Evolutionary conservation across 345 rosid genomes (phyloP).

Genomic region (Euphorbia pulcherrima): DNA sequence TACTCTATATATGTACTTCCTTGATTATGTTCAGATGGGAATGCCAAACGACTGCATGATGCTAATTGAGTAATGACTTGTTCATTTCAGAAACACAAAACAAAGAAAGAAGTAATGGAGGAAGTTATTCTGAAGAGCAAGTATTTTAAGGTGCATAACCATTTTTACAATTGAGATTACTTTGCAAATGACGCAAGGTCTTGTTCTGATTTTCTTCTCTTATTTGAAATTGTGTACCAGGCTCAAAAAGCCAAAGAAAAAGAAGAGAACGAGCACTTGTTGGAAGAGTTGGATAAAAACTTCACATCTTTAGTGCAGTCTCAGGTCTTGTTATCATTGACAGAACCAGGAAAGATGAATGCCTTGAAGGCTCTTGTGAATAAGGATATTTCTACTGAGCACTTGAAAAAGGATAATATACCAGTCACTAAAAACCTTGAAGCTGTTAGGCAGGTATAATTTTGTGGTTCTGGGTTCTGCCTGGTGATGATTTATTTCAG

Average conservation of each 20-base stretch:
- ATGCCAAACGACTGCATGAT: background rate
- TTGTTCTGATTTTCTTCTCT: background rate
- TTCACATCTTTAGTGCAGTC: slow-evolving; percentile 65
- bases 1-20: background rate
- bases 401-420: slow-evolving; percentile 29
- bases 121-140: slow-evolving; percentile 96
- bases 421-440: slow-evolving; percentile 23
- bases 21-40: background rate
- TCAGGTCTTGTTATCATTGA: slow-evolving; percentile 48
- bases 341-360: slow-evolving; percentile 60
- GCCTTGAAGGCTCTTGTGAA: slow-evolving; percentile 53
- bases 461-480: slow-evolving; percentile 3
- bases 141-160: slow-evolving; percentile 65
- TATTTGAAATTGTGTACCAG: slow-evolving; percentile 33
- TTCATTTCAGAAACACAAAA: slow-evolving; percentile 61
- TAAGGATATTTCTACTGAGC: slow-evolving; percentile 36
- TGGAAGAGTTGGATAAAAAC: slow-evolving; percentile 73
- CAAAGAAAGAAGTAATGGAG: slow-evolving; percentile 84
- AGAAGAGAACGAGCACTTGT: slow-evolving; percentile 70
- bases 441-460: slow-evolving; percentile 38
- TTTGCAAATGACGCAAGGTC: background rate
- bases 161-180: background rate
- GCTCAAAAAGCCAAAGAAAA: slow-evolving; percentile 83
- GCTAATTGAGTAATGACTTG: slow-evolving; percentile 15
- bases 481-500: background rate